Evolutionary conservation across 371 early-diverging fungal species (phyloP), one percentile per base, ranked within the genome.

Genomic region (Circinella umbellata): DNA sequence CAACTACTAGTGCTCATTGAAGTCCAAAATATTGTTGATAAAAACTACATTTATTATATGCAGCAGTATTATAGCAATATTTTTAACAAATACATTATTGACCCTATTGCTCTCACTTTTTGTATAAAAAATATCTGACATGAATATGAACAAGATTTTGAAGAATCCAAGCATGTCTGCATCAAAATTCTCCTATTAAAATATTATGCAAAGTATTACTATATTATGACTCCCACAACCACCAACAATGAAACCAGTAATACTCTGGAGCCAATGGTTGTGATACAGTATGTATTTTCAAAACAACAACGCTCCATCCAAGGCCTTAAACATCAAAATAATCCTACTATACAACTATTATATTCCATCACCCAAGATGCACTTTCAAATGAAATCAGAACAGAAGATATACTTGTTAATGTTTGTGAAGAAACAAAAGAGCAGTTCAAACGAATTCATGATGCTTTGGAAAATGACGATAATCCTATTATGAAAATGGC

Each of bases 401-500:
- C n/a, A n/a, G n/a, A n/a, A n/a, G n/a, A n/a, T n/a, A n/a, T n/a
- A 49, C 49, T 49, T 49, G 57, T 55, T 34, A 35, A 55, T 35
- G 57, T 27, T 55, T 55, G 34, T 13, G 8, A 35, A 51, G 57
- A 55, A 35, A 55, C 35, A 6, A 35, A 18, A 55, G 13, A 55
- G 4, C 35, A 55, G 57, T 55, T 55, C 57, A 55, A 55, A 55
- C 57, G 34, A n/a, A 55, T 55, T 13, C 35, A 55, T 34, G 57
- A 55, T 55, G 35, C 57, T 34, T 35, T 55, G 57, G 57, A 55
- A 55, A 13, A 34, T 55, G 57, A 4, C 34, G 35, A 55, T 55
- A n/a, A 55, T 8, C 57, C 20, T 35, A 8, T 55, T 13, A 7
- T 13, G 8, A 55, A 55, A 55, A 35, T 55, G 35, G 57, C 18